These are phyloP conservation scores for Pythium graminicola DNA, from an alignment of 352 stramenopile species.

Conservation along the genomic window DNA sequence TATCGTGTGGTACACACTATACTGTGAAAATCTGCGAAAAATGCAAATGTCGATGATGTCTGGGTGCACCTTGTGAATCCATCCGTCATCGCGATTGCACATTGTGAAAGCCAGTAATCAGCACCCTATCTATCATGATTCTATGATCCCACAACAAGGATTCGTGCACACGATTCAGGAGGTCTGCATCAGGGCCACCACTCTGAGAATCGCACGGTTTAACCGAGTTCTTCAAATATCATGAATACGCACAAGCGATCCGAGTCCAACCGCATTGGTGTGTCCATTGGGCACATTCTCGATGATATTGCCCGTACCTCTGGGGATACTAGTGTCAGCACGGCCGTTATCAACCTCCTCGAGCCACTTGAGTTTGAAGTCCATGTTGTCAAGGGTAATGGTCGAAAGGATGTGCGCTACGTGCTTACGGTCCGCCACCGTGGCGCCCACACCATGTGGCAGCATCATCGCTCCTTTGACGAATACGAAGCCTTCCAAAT, in stretches of 20 bases:
- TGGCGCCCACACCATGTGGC: constrained; percentile 36
- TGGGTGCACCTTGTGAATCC: too few species aligned
- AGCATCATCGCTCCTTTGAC: constrained; percentile 50
- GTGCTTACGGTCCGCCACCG: constrained; percentile 43
- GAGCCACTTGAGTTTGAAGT: constrained; percentile 20
- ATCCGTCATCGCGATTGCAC: too few species aligned
- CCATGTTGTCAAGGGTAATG: neutral
- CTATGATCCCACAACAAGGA: too few species aligned
- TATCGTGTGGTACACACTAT: neutral
- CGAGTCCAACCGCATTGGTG: neutral
- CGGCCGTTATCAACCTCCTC: constrained; percentile 13
- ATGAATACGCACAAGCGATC: neutral
- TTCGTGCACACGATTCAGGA: too few species aligned
- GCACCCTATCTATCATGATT: too few species aligned
- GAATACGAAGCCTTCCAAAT: constrained; percentile 71
- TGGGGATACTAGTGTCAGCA: neutral
- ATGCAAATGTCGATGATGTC: too few species aligned
- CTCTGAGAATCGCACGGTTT: neutral
- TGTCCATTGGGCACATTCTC: constrained; percentile 8
- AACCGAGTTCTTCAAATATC: neutral
- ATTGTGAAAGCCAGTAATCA: too few species aligned
- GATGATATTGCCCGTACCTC: constrained; percentile 1
- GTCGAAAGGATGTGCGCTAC: too few species aligned
- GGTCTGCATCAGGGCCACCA: neutral
- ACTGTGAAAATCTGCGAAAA: too few species aligned